Percentiles rank a stretch among this genome's conserved stretches.
Evolutionary conservation across 2,329 filamentous ascomycete genomes (phyloP).

Genomic region (Ustilaginoidea virens): DNA sequence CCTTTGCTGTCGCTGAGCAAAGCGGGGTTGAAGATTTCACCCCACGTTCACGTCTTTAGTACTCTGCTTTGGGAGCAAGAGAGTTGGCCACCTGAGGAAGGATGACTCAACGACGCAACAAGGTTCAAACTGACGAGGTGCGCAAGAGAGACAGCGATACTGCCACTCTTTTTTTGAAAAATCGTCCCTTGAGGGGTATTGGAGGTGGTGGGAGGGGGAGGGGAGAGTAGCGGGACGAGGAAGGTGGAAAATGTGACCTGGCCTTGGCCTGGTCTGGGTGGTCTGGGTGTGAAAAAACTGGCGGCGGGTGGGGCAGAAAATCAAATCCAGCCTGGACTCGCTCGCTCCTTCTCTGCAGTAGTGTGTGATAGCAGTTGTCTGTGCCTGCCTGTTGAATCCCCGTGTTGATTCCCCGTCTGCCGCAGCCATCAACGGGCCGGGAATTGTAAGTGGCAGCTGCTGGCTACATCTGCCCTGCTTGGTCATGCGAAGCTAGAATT

Average conservation of each 20-base stretch:
- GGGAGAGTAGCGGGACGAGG: slow-evolving; percentile 10
- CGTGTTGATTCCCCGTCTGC: no score
- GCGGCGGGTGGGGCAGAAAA: slow-evolving; percentile 1
- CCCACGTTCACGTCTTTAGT: slow-evolving; percentile 17
- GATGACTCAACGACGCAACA: slow-evolving; percentile 5
- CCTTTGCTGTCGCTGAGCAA: slow-evolving; percentile 15
- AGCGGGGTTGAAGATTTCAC: slow-evolving; percentile 30
- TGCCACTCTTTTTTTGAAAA: slow-evolving; percentile 23
- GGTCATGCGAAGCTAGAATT: no score
- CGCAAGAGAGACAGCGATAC: slow-evolving; percentile 24
- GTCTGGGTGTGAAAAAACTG: no score
- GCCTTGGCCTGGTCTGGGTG: no score
- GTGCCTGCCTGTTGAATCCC: no score
- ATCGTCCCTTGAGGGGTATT: slow-evolving; percentile 18
- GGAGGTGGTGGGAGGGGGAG: slow-evolving; percentile 10
- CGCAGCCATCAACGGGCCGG: no score
- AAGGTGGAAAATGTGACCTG: slow-evolving; percentile 6
- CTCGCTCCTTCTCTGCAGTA: no score
- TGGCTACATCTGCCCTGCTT: no score
- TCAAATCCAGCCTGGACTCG: no score
- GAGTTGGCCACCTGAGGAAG: slow-evolving; percentile 3
- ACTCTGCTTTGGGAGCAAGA: slow-evolving; percentile 4
- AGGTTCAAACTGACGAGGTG: slow-evolving; percentile 16
- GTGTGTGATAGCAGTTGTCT: no score
- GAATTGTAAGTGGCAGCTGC: no score